phyloP scores from a whole-genome alignment of 2,329 filamentous ascomycete genomes.

The Periglandula ipomoeae region DNA sequence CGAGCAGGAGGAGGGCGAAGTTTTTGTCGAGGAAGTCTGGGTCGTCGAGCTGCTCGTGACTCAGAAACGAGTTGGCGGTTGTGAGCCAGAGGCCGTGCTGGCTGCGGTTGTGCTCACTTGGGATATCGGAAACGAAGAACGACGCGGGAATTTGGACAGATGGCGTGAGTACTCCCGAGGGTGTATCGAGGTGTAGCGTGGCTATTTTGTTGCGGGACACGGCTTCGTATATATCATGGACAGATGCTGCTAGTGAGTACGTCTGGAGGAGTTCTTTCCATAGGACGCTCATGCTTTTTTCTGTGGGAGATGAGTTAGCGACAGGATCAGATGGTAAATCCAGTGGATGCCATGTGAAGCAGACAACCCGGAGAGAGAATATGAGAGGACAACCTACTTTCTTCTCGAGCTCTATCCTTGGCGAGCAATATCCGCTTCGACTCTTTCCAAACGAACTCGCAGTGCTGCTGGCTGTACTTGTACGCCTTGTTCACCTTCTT shows the following conservation, averaged over 20 bases:
- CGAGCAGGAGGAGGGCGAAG: constrained; percentile 76
- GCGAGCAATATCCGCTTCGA: constrained; percentile 72
- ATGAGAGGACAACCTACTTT: constrained; percentile 34
- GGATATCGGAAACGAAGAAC: constrained; percentile 64
- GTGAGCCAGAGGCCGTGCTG: constrained; percentile 78
- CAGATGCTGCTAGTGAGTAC: constrained; percentile 73
- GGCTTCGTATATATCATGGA: constrained; percentile 72
- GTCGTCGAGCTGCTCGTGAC: constrained; percentile 59
- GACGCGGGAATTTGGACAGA: constrained; percentile 57
- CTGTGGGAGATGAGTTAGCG: constrained; percentile 19
- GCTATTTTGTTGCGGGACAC: constrained; percentile 82
- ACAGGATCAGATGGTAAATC: not conserved
- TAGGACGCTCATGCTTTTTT: constrained; percentile 51
- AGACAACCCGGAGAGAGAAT: too few species aligned
- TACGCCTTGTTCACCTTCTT: constrained; percentile 89
- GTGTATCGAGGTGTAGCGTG: constrained; percentile 64
- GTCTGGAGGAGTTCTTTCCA: constrained; percentile 63
- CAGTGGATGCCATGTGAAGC: too few species aligned
- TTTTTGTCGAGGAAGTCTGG: constrained; percentile 69
- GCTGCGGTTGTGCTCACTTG: constrained; percentile 56
- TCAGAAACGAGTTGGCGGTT: constrained; percentile 67
- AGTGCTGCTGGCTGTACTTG: constrained; percentile 84
- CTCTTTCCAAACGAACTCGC: constrained; percentile 86
- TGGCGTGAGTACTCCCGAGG: constrained; percentile 47
- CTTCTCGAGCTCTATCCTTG: constrained; percentile 74